Evolutionary conservation across 129 eudicot species (phyloP).

Genomic region (Logfia minima): DNA sequence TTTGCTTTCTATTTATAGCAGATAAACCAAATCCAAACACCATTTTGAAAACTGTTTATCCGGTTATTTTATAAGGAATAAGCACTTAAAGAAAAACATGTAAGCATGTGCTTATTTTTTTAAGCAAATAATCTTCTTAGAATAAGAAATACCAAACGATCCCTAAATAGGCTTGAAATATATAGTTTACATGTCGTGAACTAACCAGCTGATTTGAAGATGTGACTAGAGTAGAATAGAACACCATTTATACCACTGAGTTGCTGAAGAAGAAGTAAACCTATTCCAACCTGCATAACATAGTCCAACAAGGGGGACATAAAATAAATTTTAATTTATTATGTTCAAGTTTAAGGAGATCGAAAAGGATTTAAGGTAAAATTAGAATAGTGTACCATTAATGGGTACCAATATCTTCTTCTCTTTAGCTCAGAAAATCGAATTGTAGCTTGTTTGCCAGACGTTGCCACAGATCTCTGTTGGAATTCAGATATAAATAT

Average conservation of each 20-base stretch:
- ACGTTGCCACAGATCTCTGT: conserved; percentile 72
- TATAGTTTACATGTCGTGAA: conserved; percentile 11
- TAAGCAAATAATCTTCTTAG: too few species aligned
- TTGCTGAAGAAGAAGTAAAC: conserved; percentile 77
- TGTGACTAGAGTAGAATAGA: conserved; percentile 74
- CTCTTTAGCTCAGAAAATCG: conserved; percentile 62
- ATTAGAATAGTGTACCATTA: conserved; percentile 52
- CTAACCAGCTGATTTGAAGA: conserved; percentile 76
- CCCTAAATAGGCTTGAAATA: neutral
- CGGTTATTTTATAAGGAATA: too few species aligned
- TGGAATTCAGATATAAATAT: conserved; percentile 14
- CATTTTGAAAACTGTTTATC: too few species aligned
- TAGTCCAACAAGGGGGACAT: neutral
- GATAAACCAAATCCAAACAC: too few species aligned
- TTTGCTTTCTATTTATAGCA: too few species aligned
- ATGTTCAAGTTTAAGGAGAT: conserved; percentile 1
- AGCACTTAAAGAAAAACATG: too few species aligned
- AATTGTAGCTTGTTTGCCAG: conserved; percentile 59
- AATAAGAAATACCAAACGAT: too few species aligned
- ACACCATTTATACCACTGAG: conserved; percentile 86
- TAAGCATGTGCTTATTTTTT: too few species aligned
- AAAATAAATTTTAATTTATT: neutral
- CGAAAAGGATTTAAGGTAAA: neutral
- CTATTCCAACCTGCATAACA: conserved; percentile 69
- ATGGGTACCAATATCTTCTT: conserved; percentile 72